These are phyloP conservation scores for Fusarium dlaminii DNA, from an alignment of 2,329 filamentous ascomycete genomes.

Conservation along the genomic window DNA sequence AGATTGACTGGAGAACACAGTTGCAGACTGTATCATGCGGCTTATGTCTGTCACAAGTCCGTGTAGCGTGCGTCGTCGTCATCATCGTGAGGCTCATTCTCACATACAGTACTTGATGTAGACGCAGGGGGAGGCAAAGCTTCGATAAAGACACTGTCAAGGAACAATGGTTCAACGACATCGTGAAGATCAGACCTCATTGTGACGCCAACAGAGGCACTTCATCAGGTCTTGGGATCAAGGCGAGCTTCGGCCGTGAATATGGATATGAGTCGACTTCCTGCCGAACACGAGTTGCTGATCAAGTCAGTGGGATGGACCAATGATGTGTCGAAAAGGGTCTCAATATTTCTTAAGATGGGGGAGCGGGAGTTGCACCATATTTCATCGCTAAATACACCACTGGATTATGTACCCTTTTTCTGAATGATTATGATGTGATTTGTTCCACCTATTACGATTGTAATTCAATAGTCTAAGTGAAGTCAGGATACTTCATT, in stretches of 20 bases:
- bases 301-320: neutral
- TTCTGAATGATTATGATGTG: neutral
- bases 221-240: neutral
- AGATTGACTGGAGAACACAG: neutral
- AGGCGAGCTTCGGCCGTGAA: neutral
- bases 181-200: neutral
- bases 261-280: slow-evolving; percentile 5
- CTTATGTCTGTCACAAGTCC: neutral
- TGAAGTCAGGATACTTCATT: no score
- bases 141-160: neutral
- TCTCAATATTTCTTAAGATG: neutral
- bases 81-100: neutral
- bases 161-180: neutral
- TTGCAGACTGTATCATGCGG: neutral
- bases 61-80: neutral
- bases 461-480: no score
- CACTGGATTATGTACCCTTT: neutral
- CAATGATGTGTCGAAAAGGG: neutral
- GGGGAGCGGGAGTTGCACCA: neutral
- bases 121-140: neutral
- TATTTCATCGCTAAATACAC: neutral
- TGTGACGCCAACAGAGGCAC: neutral
- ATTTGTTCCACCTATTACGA: neutral
- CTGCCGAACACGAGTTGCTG: neutral
- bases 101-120: neutral